A percentile compares a stretch with the other conserved stretches of the same genome.
phyloP scores from a whole-genome alignment of 192 early-diverging fungal genomes.

The Gamsiella multidivaricata region DNA sequence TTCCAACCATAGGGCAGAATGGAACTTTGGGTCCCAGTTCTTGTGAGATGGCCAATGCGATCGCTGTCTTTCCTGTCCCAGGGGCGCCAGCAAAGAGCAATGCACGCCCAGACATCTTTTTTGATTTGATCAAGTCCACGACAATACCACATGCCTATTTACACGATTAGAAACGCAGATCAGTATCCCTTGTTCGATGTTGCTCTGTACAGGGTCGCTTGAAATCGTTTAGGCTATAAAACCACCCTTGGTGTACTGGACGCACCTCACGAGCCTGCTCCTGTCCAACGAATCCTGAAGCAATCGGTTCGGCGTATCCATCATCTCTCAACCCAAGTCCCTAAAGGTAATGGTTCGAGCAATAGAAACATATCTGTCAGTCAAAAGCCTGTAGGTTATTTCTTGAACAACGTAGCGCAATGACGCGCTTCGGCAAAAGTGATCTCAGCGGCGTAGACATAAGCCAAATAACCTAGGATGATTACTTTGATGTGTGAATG shows the following conservation, averaged over 20 bases:
- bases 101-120: conserved; percentile 98
- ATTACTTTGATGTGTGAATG: conserved; percentile 95
- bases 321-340: conserved; percentile 89
- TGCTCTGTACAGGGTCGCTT: too few species aligned
- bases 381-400: too few species aligned
- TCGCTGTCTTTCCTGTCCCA: conserved; percentile 97
- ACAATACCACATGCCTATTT: conserved; percentile 89
- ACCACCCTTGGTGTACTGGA: not conserved
- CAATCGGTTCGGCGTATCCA: conserved; percentile 86
- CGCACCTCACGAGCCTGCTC: conserved; percentile 92
- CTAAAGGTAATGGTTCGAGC: too few species aligned
- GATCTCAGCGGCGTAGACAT: not conserved
- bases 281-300: conserved; percentile 97
- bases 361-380: too few species aligned
- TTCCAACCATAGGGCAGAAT: conserved; percentile 99
- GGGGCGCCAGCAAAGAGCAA: conserved; percentile 95
- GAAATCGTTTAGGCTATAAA: too few species aligned
- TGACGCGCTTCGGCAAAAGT: not conserved
- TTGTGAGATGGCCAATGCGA: conserved; percentile 95
- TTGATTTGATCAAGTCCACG: conserved; percentile 93
- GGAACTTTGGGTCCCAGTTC: conserved; percentile 99
- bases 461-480: not conserved
- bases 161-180: too few species aligned
- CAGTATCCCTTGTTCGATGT: too few species aligned
- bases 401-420: not conserved